phyloP scores from a whole-genome alignment of 2,329 filamentous ascomycete species.

The Aspergillus caelatus region DNA sequence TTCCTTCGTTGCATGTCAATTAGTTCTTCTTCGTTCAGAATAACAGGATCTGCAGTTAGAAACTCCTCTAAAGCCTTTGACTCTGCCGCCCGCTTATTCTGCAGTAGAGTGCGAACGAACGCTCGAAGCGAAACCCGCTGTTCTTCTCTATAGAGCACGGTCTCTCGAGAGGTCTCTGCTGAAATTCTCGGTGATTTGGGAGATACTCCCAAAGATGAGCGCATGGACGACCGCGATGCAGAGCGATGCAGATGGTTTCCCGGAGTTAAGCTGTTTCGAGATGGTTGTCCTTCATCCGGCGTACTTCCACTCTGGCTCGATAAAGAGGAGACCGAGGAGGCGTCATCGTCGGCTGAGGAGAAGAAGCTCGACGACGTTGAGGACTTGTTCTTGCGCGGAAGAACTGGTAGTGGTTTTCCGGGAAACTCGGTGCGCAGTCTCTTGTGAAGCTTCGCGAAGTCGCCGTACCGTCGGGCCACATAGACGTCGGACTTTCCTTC shows the following conservation, averaged over 20 bases:
- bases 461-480: slow-evolving; percentile 82
- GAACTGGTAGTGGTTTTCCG: slow-evolving; percentile 81
- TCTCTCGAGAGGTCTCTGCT: slow-evolving; percentile 51
- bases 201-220: slow-evolving; percentile 21
- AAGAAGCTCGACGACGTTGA: slow-evolving; percentile 65
- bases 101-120: slow-evolving; percentile 81
- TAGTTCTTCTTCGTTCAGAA: slow-evolving; percentile 77
- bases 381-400: slow-evolving; percentile 91
- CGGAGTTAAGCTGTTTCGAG: slow-evolving; percentile 34
- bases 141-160: slow-evolving; percentile 76
- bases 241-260: slow-evolving; percentile 30
- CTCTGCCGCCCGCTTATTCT: slow-evolving; percentile 80
- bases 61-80: slow-evolving; percentile 87
- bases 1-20: slow-evolving; percentile 80
- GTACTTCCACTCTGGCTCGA: slow-evolving; percentile 67
- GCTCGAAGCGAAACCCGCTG: slow-evolving; percentile 90
- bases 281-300: slow-evolving; percentile 38
- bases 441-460: slow-evolving; percentile 81
- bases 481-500: slow-evolving; percentile 75
- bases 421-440: slow-evolving; percentile 81
- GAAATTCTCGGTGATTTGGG: slow-evolving; percentile 37
- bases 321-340: slow-evolving; percentile 76
- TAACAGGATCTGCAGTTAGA: slow-evolving; percentile 71
- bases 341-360: slow-evolving; percentile 68
- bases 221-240: slow-evolving; percentile 33